Percentiles rank a stretch among this genome's conserved stretches.
Conservation (phyloP, 23 red algal genomes). For the Gracilaria vermiculophylla region DNA sequence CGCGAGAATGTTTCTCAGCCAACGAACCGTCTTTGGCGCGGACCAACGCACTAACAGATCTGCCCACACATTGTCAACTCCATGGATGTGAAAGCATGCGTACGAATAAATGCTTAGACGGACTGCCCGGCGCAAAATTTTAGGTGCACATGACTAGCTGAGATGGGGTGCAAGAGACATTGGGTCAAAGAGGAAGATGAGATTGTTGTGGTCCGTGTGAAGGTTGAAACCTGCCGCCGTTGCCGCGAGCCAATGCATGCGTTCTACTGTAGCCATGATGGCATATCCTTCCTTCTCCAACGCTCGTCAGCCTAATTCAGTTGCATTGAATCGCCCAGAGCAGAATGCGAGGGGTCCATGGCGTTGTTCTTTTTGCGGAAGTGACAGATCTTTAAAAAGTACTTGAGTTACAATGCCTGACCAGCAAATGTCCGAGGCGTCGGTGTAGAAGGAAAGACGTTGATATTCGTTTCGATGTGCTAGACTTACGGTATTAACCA, state of each 20-base stretch:
- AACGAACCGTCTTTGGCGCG: neutral
- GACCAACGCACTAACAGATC: neutral
- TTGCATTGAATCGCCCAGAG: neutral
- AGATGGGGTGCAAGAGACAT: neutral
- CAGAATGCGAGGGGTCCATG: neutral
- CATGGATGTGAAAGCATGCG: neutral
- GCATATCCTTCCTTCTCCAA: neutral
- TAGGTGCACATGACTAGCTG: neutral
- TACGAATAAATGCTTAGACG: neutral
- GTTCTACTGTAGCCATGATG: neutral
- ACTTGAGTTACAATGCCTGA: constrained; percentile 8
- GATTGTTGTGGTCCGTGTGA: constrained; percentile 5
- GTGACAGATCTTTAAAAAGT: neutral
- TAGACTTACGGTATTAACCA: neutral
- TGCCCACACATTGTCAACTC: neutral
- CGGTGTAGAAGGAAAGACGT: neutral
- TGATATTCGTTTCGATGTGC: neutral
- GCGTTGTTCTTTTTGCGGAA: neutral
- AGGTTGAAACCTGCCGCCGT: neutral
- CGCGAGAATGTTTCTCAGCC: neutral
- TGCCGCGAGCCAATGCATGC: neutral
- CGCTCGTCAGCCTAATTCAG: neutral
- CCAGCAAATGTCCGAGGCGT: neutral
- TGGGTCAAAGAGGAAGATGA: constrained; percentile 10
- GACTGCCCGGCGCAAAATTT: neutral